Evolutionary conservation across 148 eudicot species (phyloP).

Genomic region (Beta vulgaris): DNA sequence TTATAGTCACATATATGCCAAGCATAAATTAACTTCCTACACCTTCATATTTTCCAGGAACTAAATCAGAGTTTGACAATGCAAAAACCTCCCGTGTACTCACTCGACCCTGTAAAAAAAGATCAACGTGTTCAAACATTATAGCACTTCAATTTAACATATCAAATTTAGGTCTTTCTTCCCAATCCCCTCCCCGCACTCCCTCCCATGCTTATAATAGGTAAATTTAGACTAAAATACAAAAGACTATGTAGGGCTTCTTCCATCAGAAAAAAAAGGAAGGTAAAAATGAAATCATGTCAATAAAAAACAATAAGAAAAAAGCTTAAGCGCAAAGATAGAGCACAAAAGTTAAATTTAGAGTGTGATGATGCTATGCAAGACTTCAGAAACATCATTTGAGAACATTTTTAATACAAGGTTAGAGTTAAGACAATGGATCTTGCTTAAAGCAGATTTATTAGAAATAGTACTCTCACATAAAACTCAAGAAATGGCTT

Average conservation of each 20-base stretch:
- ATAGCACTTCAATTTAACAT: not conserved
- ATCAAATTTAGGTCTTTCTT: not conserved
- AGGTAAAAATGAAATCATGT: not conserved
- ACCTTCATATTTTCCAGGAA: constrained; percentile 99
- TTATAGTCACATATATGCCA: not conserved
- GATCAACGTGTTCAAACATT: not conserved
- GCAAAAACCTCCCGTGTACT: constrained; percentile 83
- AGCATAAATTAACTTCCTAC: constrained; percentile 2
- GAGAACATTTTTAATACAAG: not conserved
- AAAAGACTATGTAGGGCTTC: not conserved
- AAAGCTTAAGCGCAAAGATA: too few relatives aligned
- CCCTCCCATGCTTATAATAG: too few relatives aligned
- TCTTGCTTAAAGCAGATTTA: too few relatives aligned
- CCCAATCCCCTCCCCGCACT: not conserved
- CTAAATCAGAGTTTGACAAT: constrained; percentile 85
- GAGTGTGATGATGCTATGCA: not conserved
- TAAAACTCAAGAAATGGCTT: not conserved
- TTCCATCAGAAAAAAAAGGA: not conserved
- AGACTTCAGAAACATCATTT: not conserved
- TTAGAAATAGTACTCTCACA: not conserved
- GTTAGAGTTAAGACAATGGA: not conserved
- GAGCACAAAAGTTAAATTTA: too few relatives aligned
- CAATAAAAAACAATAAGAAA: not conserved
- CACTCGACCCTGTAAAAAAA: constrained; percentile 72
- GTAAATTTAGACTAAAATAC: too few relatives aligned